Evolutionary conservation across 352 stramenopile species (phyloP).

Genomic region (Phytophthora kernoviae): DNA sequence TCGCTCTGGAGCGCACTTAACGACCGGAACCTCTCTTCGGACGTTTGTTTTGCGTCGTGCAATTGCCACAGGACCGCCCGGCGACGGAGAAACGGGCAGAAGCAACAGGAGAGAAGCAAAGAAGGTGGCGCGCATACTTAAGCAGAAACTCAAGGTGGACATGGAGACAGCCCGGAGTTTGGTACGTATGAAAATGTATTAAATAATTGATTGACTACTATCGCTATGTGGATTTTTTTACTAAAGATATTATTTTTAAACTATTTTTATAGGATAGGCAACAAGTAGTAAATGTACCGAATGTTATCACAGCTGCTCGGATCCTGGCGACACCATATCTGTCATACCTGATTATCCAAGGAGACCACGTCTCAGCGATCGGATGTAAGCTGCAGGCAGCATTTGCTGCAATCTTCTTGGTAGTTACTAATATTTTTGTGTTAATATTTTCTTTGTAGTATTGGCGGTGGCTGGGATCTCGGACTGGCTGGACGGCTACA

Average conservation of each 20-base stretch:
- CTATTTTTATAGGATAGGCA: conserved; percentile 47
- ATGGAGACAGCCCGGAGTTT: conserved; percentile 52
- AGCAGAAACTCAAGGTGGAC: conserved; percentile 56
- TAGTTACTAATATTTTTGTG: conserved; percentile 4
- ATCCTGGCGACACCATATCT: conserved; percentile 83
- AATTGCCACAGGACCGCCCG: conserved; percentile 14
- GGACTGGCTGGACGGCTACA: conserved; percentile 85
- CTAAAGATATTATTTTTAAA: conserved; percentile 7
- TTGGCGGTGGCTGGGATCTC: conserved; percentile 73
- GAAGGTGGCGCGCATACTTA: conserved; percentile 39
- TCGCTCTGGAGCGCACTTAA: background rate
- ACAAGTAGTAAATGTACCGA: conserved; percentile 79
- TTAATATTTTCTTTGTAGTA: conserved; percentile 38
- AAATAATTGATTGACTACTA: too few relatives aligned
- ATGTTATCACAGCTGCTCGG: conserved; percentile 78
- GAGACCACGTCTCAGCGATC: conserved; percentile 67
- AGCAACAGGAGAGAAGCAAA: conserved; percentile 29
- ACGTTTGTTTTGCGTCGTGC: conserved; percentile 5
- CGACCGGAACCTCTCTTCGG: background rate
- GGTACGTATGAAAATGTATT: conserved; percentile 31
- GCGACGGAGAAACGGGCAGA: conserved; percentile 11
- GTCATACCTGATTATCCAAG: conserved; percentile 72
- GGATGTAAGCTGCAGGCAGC: conserved; percentile 46
- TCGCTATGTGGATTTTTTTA: too few relatives aligned
- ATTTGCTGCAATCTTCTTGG: too few relatives aligned